phyloP scores from a whole-genome alignment of 768 basidiomycete genomes.

The Tubosaeta sp. region DNA sequence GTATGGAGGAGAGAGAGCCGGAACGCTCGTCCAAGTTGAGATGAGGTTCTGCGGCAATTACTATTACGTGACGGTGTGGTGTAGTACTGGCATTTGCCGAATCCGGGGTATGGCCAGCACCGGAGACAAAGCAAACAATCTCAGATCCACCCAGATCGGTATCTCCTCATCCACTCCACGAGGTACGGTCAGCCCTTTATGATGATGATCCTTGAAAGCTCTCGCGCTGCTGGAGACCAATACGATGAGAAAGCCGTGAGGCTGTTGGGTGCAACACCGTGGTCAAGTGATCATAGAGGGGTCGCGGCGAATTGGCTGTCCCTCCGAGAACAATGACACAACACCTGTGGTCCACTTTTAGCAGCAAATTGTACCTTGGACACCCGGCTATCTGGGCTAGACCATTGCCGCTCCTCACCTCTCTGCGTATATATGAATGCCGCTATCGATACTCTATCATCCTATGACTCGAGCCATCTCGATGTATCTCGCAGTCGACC shows the following conservation, averaged over 20 bases:
- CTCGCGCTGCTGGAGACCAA: neutral
- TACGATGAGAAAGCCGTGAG: neutral
- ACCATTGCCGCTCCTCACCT: constrained; percentile 16
- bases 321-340: constrained; percentile 7
- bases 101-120: constrained; percentile 30
- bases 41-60: neutral
- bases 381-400: constrained; percentile 18
- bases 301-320: neutral
- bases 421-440: constrained; percentile 25
- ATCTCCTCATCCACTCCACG: constrained; percentile 1
- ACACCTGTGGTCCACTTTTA: constrained; percentile 11
- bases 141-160: constrained; percentile 25
- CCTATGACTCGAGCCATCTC: constrained; percentile 2
- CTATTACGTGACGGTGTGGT: constrained; percentile 2
- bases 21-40: neutral
- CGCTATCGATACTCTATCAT: neutral
- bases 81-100: constrained; percentile 25
- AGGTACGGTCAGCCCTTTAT: neutral
- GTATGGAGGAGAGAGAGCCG: constrained; percentile 1
- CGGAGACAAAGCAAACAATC: constrained; percentile 31
- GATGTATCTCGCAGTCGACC: constrained; percentile 13
- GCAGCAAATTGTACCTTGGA: constrained; percentile 4
- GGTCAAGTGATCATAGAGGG: neutral
- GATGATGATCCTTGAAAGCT: neutral
- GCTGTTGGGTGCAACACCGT: constrained; percentile 10